Evolutionary conservation across 2,329 filamentous ascomycete genomes (phyloP).

Genomic region (Fusarium annulatum): DNA sequence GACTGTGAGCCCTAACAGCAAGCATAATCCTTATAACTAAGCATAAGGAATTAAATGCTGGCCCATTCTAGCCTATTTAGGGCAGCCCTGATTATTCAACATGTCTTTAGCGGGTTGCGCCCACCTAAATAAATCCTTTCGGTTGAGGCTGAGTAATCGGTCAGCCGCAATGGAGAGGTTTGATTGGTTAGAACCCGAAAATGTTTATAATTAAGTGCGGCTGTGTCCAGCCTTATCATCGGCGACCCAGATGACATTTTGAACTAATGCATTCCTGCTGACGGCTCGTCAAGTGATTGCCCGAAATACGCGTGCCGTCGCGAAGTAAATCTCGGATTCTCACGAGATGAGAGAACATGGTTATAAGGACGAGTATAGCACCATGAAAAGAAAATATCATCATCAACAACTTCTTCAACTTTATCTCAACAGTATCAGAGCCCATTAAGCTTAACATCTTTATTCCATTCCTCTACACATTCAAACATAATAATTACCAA

Average conservation of each 20-base stretch:
- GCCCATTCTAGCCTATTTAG: not conserved
- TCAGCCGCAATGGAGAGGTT: accelerated
- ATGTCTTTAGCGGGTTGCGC: not conserved
- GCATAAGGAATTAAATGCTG: not conserved
- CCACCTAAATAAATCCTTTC: not conserved
- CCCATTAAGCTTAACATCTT: not conserved
- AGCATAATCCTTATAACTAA: not conserved
- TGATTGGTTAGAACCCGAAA: not conserved
- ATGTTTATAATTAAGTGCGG: not conserved
- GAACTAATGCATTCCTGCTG: not conserved
- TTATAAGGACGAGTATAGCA: not conserved
- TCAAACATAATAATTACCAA: not conserved
- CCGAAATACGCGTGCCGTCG: not conserved
- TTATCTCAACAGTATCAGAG: not conserved
- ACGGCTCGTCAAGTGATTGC: not conserved
- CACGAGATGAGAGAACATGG: not conserved
- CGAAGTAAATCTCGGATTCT: not conserved
- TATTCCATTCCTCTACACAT: accelerated
- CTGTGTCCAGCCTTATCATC: not conserved
- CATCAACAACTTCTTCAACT: not conserved
- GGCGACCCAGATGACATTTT: not conserved
- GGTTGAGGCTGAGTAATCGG: not conserved
- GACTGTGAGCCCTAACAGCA: not conserved
- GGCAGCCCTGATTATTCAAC: not conserved
- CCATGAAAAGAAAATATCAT: not conserved